Base-by-base conservation (phyloP, 2,329 filamentous ascomycete genomes). In the Moelleriella libera region DNA sequence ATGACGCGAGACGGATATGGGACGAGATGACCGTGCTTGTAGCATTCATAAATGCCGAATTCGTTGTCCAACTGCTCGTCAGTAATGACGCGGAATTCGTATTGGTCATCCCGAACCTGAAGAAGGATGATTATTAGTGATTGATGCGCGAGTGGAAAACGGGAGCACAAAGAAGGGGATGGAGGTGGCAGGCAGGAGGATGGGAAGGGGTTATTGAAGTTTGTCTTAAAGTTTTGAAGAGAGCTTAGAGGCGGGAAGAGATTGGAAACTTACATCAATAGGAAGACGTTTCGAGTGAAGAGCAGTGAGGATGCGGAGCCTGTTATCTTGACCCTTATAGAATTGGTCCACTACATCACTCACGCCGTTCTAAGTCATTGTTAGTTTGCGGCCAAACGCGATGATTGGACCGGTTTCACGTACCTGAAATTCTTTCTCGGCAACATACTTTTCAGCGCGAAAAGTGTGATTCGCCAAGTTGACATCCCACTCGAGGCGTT, bases 201-300 rank as follows among this genome's bases (percentile, higher is more conserved):
- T 21, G 21, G 21, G 21, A 21, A 21, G 21, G 21, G 2, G 21
- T 21, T 21, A 3, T 21, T 21, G 2, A 21, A 45, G 28, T 10
- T 37, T 7, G 21, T 3, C 21, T 21, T 21, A 3, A 21, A 21
- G 21, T 21, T 21, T 21, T 21, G 21, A 21, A 21, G 21, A 21
- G 21, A 21, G 3, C 3, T 21, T 2, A 21, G 21, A 21, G 21
- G 21, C 21, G 21, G 21, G 21, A 21, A 21, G 21, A 21, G 21
- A 21, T 21, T 2, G 21, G 46, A 50, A 48, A 65, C 73, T 69
- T 60, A 75, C 73, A 59, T 75, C 70, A 12, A 68, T 59, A 1
- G 73, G 71, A 12, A 75, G 61, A 11, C 62, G 58, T 47, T 65
- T 68, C 46, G 68, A 59, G 41, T 66, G 59, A 41, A 76, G 60